These are phyloP conservation scores for Platanus orientalis DNA, from an alignment of 164 flowering plant species.

Conservation along the genomic window DNA sequence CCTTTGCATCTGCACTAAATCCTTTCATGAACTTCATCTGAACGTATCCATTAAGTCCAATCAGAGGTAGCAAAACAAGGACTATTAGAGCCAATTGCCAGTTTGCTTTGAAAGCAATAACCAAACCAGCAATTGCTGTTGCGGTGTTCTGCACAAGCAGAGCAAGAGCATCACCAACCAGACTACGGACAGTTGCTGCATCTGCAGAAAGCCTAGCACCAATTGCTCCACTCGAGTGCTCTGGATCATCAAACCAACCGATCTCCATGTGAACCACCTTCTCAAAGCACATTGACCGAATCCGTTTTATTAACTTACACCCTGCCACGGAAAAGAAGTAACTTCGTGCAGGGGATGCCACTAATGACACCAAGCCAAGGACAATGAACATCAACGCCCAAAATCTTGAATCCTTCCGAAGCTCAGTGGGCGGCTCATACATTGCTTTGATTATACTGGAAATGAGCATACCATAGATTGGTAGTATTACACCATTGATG, in stretches of 20 bases:
- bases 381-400: conserved; percentile 37
- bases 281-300: conserved; percentile 23
- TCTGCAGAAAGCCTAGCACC: conserved; percentile 27
- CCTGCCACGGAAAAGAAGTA: conserved; percentile 28
- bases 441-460: conserved; percentile 27
- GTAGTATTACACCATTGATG: conserved; percentile 32
- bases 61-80: conserved; percentile 18
- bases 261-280: conserved; percentile 31
- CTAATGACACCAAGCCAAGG: conserved; percentile 23
- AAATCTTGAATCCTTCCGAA: conserved; percentile 30
- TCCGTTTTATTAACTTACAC: conserved; percentile 16
- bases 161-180: conserved; percentile 29
- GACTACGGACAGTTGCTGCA: conserved; percentile 23
- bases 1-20: conserved; percentile 31
- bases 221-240: conserved; percentile 24
- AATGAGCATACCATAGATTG: conserved; percentile 34
- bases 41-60: conserved; percentile 16
- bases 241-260: conserved; percentile 29
- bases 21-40: conserved; percentile 20
- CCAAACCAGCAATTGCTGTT: conserved; percentile 17
- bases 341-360: conserved; percentile 9
- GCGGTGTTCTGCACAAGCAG: conserved; percentile 19
- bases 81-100: conserved; percentile 24
- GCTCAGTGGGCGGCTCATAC: conserved; percentile 25
- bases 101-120: conserved; percentile 20